Base-by-base conservation (phyloP, 2,329 filamentous ascomycete species). In the Lachnellula occidentalis region DNA sequence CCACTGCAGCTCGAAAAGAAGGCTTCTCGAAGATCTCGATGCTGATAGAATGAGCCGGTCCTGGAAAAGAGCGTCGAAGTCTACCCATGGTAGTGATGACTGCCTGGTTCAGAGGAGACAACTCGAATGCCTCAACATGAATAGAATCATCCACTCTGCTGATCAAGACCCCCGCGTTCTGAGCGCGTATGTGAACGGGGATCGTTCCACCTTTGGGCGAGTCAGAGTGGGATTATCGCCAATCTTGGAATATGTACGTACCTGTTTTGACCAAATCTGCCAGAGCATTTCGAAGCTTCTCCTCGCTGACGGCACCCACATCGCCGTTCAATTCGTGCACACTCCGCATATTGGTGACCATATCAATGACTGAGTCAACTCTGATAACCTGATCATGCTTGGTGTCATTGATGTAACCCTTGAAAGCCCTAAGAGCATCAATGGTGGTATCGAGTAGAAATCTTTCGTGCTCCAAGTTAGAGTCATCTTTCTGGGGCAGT, bases 161-260 rank as follows among this genome's bases (percentile, higher is more conserved):
- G 22, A 78, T 60, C 2, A 80, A 54, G 0, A 80, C 51, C 0
- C 69, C 75, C 1, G 76, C 73, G 61, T 80, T 81, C 55, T 80
- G 77, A 1, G 62, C 66, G 21, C 65, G 66, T 36, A 78, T 66
- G 48, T 77, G 67, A 2, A 79, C 57, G 47, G 43, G 27, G 22
- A 51, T 17, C 34, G 34, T 43, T 50, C 45, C 9, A 53, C n/a
- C 17, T 39, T 48, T 48, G 34, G 41, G 21, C 24, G 22, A 39
- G 36, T 43, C 14, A n/a, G 12, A 39, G 36, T 43, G 11, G 19
- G 12, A 24, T 41, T 11, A 21, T 36, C 45, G 19, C 48, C 8
- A 45, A n/a, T 14, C 17, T 5, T 15, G 12, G 37, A 19, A 21
- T 39, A 31, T 22, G 37, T 24, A 17, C 14, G 8, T 45, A 43